These are phyloP conservation scores for Nemania bipapillata DNA, from an alignment of 2,329 filamentous ascomycete species.

Conservation along the genomic window DNA sequence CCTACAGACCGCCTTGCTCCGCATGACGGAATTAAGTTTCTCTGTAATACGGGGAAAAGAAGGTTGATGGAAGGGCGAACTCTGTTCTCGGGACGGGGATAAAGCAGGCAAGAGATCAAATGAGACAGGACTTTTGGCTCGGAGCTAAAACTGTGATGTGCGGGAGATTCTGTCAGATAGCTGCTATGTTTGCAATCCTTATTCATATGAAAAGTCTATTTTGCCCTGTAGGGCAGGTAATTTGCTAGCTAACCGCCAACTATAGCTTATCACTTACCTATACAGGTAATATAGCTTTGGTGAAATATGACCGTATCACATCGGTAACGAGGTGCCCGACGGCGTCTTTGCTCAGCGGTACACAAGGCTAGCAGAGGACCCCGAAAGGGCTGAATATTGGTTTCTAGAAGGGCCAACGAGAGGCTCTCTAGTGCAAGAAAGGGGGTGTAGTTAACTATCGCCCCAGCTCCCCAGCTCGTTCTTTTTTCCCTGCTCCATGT, in stretches of 20 bases:
- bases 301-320: neutral
- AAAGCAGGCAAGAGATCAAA: neutral
- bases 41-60: neutral
- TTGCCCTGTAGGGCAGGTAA: neutral
- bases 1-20: neutral
- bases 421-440: neutral
- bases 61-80: slow-evolving; percentile 4
- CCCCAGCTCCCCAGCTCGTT: neutral
- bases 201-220: neutral
- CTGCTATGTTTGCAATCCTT: neutral
- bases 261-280: neutral
- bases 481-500: neutral
- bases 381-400: neutral
- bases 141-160: neutral
- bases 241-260: no score
- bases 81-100: neutral
- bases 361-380: neutral
- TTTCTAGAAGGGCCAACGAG: neutral
- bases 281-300: neutral
- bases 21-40: neutral
- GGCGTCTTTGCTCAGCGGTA: neutral
- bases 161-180: neutral
- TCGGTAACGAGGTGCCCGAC: neutral
- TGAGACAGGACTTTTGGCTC: slow-evolving; percentile 5
- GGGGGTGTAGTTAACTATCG: neutral